Evolutionary conservation across 1,284 basidiomycete species (phyloP).

Genomic region (Hemileia vastatrix): DNA sequence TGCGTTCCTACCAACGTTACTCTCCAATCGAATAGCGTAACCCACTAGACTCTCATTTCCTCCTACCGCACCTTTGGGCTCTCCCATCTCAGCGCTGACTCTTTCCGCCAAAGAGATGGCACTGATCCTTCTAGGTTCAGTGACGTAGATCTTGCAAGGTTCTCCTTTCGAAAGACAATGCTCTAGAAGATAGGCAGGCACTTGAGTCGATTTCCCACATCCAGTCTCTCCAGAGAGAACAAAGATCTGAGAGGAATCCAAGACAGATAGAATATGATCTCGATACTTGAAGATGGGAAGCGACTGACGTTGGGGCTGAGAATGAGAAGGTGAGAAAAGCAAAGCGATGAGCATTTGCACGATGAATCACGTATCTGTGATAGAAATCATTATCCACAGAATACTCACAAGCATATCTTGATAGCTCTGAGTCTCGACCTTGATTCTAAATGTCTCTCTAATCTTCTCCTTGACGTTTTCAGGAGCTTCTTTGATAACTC

Average conservation of each 20-base stretch:
- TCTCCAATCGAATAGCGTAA: slow-evolving; percentile 41
- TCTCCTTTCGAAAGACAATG: slow-evolving; percentile 36
- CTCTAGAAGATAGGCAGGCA: slow-evolving; percentile 42
- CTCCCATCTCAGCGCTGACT: slow-evolving; percentile 40
- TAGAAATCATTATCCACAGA: not conserved
- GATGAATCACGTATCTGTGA: too few species aligned
- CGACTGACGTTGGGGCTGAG: slow-evolving; percentile 30
- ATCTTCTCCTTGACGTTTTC: slow-evolving; percentile 29
- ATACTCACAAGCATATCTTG: slow-evolving; percentile 36
- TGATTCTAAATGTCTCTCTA: slow-evolving; percentile 3
- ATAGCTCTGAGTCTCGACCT: slow-evolving; percentile 20
- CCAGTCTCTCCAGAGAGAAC: slow-evolving; percentile 44
- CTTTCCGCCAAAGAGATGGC: slow-evolving; percentile 44
- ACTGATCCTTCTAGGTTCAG: slow-evolving; percentile 41
- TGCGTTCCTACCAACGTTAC: slow-evolving; percentile 37
- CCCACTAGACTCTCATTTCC: slow-evolving; percentile 37
- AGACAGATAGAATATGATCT: slow-evolving; percentile 35
- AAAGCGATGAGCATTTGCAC: too few species aligned
- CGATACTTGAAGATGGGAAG: slow-evolving; percentile 39
- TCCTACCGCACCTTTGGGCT: slow-evolving; percentile 36
- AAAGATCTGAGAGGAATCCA: slow-evolving; percentile 38
- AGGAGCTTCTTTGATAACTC: slow-evolving; percentile 20
- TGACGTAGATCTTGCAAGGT: slow-evolving; percentile 43
- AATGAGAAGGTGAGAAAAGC: not conserved
- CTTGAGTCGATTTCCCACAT: slow-evolving; percentile 43